Evolutionary conservation across 2,329 filamentous ascomycete genomes (phyloP), one percentile per base, ranked within the genome.

Genomic region (Fusarium mexicanum): DNA sequence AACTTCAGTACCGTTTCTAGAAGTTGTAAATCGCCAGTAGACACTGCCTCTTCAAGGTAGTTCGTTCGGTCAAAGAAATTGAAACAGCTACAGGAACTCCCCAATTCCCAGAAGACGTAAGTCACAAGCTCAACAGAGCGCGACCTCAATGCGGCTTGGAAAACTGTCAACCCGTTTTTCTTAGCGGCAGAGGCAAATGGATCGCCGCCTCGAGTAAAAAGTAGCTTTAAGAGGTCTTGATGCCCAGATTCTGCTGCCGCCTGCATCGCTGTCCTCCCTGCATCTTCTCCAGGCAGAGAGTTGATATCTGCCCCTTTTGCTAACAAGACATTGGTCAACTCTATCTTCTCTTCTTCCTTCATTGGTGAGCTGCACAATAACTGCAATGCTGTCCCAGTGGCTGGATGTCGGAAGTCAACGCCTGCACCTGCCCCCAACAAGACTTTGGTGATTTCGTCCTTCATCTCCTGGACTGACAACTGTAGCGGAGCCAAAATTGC

Each of bases 391-490:
- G 43, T 67, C 2, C 20, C 20, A 3, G 41, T n/a, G 5, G 18
- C 0, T 6, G 17, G 4, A 37, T 61, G 40, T 16, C 46, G 33
- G 3, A 38, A 31, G 6, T 53, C 11, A 2, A 47, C 14, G 6
- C 18, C 1, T 16, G 57, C 26, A 7, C 35, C 63, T 10, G 8
- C 26, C 10, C 18, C 13, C 1, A 61, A 2, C 20, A 65, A 18
- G 13, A 46, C 5, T 5, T 35, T 22, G 1, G 8, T 48, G 12
- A 51, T 20, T 1, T 40, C 16, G 0, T 13, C 2, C 3, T 31
- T 0, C 0, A 1, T 2, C 8, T 22, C 0, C 0, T 53, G 17
- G 18, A 31, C 5, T 7, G 57, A 24, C 1, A 40, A 0, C 40
- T 59, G 51, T 1, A 57, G 16, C 4, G 59, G 44, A 5, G 38